Conservation (phyloP, 1,284 basidiomycete genomes). For the Malassezia globosa region DNA sequence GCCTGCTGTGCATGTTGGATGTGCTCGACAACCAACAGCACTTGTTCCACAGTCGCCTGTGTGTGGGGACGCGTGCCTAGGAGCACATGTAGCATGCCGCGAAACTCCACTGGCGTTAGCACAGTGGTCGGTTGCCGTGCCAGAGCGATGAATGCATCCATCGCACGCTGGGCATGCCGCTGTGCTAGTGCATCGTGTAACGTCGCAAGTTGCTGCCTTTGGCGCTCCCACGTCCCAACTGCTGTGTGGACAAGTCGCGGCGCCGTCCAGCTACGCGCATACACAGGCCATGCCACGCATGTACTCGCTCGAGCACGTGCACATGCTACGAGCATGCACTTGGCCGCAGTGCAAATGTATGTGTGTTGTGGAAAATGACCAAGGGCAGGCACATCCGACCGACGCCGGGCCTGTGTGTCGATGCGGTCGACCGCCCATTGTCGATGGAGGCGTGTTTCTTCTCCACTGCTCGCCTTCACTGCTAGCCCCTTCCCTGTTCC, state of each 20-base stretch:
- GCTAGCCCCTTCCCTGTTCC: too few relatives aligned
- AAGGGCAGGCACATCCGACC: too few relatives aligned
- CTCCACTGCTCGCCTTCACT: too few relatives aligned
- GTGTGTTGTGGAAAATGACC: too few relatives aligned
- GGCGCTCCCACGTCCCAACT: not conserved
- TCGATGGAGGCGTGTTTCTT: too few relatives aligned
- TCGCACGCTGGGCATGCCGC: not conserved
- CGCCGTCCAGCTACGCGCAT: not conserved
- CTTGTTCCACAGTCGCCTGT: not conserved
- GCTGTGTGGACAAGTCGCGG: too few relatives aligned
- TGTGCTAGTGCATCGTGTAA: slow-evolving; percentile 6
- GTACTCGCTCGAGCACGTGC: too few relatives aligned
- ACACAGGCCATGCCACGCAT: too few relatives aligned
- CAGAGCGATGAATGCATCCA: slow-evolving; percentile 10
- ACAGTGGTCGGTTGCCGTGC: not conserved
- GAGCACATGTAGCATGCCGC: slow-evolving; percentile 8
- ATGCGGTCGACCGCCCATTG: too few relatives aligned
- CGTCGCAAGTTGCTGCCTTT: slow-evolving; percentile 7
- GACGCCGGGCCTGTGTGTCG: too few relatives aligned
- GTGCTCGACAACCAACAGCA: slow-evolving; percentile 14
- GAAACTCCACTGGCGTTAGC: slow-evolving; percentile 11
- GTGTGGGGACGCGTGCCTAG: not conserved
- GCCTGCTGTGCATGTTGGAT: not conserved
- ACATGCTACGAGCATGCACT: too few relatives aligned
- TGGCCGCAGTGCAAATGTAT: slow-evolving; percentile 1